phyloP scores from a whole-genome alignment of 2,329 filamentous ascomycete genomes.

The Bipolaris cookei region DNA sequence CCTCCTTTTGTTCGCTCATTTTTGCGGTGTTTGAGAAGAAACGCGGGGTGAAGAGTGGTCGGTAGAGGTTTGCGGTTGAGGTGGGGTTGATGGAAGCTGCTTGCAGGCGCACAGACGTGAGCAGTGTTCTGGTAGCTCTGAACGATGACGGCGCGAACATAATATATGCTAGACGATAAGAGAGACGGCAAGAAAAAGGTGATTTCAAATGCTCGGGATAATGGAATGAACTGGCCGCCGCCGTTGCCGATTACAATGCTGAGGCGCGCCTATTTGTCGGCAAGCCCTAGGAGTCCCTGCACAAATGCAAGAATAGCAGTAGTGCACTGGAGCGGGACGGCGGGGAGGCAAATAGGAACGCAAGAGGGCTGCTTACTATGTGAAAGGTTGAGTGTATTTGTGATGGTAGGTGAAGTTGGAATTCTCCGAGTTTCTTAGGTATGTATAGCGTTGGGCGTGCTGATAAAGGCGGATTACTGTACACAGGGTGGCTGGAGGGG shows the following conservation, averaged over 20 bases:
- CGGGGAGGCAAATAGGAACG: slow-evolving; percentile 7
- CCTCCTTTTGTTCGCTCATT: slow-evolving; percentile 51
- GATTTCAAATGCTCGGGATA: slow-evolving; percentile 46
- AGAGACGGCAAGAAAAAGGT: slow-evolving; percentile 25
- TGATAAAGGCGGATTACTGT: slow-evolving; percentile 36
- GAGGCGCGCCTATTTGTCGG: slow-evolving; percentile 39
- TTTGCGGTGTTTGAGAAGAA: slow-evolving; percentile 53
- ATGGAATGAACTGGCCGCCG: slow-evolving; percentile 45
- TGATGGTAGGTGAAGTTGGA: slow-evolving; percentile 18
- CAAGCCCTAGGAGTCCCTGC: slow-evolving; percentile 37
- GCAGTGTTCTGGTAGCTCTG: slow-evolving; percentile 50
- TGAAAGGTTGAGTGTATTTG: slow-evolving; percentile 23
- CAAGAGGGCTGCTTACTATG: slow-evolving; percentile 34
- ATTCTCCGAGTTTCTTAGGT: slow-evolving; percentile 10
- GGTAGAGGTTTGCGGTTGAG: slow-evolving; percentile 40
- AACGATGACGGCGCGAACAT: slow-evolving; percentile 50
- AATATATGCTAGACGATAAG: slow-evolving; percentile 39
- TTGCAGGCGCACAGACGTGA: slow-evolving; percentile 50
- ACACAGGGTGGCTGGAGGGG: slow-evolving; percentile 21
- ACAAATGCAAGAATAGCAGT: slow-evolving; percentile 19
- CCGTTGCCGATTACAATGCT: slow-evolving; percentile 39
- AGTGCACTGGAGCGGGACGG: slow-evolving; percentile 11
- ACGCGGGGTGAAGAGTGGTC: slow-evolving; percentile 41
- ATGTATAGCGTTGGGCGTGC: slow-evolving; percentile 20
- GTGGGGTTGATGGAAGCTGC: slow-evolving; percentile 41